Base-by-base conservation (phyloP, 176 grass and related monocot genomes). In the Cocos nucifera region DNA sequence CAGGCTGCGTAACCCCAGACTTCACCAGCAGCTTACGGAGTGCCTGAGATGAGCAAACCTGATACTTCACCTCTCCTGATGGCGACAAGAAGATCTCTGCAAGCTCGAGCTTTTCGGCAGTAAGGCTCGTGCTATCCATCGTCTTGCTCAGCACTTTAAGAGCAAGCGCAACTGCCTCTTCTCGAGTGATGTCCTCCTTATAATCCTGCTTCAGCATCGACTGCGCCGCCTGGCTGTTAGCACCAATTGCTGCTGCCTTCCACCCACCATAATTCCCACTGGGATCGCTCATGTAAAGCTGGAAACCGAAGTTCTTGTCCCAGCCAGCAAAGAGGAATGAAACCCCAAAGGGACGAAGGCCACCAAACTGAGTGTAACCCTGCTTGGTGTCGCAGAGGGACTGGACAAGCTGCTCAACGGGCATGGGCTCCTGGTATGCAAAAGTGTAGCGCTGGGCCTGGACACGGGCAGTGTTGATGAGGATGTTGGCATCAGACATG, bases 391-490 rank as follows among this genome's bases (percentile, higher is more conserved):
- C 52, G 16, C 52, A 54, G 16, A 54, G 52, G 52, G 52, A 54
- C 52, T 54, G 52, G 19, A 54, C 52, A 30, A 30, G 29, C 29
- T 30, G 29, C 29, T 30, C 29, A 6, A 30, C 29, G 4, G 29
- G 29, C 29, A 30, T 30, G 29, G 29, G 29, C 29, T 30, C 29
- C 29, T 30, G 29, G 29, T 30, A 30, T 5, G 29, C 52, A 54
- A 54, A 54, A 16, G 52, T 54, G 19, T 20, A 54, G 52, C 52
- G 52, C 52, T 54, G 52, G 5, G 52, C 52, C 19, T 54, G 52
- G 52, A 54, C n/a, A n/a, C 52, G 52, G 52, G 52, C 52, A 19
- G 52, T 54, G 52, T 54, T 54, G 5, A 54, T 54, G 52, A 54
- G 52, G 52, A 54, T 54, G 19, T 54, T 54, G 19, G 52, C 52